Conservation (phyloP, 257 asterid genomes). For the Jaltomata sinuosa region DNA sequence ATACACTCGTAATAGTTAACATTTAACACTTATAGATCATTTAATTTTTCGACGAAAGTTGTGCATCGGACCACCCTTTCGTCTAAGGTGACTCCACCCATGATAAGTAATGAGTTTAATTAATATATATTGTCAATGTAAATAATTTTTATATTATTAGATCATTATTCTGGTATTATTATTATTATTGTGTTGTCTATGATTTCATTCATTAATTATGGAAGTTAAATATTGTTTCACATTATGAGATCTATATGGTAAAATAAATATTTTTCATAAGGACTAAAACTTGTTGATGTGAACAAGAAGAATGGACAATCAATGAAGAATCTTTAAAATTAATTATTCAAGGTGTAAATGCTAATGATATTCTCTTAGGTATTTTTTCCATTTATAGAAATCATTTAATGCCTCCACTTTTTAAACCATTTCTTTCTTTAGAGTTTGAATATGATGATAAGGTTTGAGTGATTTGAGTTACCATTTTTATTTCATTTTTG, state of each 20-base stretch:
- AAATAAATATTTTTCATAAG: not conserved
- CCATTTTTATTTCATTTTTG: not conserved
- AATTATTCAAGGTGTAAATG: constrained; percentile 26
- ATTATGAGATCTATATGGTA: too few species aligned
- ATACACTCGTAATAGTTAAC: too few species aligned
- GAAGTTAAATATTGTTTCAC: not conserved
- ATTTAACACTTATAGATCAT: too few species aligned
- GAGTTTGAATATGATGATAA: not conserved
- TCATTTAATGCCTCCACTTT: constrained; percentile 5
- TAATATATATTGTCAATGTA: too few species aligned
- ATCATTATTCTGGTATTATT: too few species aligned
- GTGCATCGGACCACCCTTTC: too few species aligned
- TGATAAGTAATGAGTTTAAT: too few species aligned
- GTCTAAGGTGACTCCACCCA: too few species aligned
- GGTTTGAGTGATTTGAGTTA: not conserved
- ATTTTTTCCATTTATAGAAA: constrained; percentile 8
- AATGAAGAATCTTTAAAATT: constrained; percentile 15
- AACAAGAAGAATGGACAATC: constrained; percentile 15
- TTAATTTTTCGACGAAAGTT: too few species aligned
- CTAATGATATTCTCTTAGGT: constrained; percentile 21
- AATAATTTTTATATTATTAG: too few species aligned
- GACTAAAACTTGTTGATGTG: not conserved
- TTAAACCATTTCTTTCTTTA: not conserved
- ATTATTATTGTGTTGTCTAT: not conserved
- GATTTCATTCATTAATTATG: not conserved